A percentile compares a stretch with the other conserved stretches of the same genome.
These are phyloP conservation scores for Macrolepiota fuliginosa DNA, from an alignment of 768 basidiomycete genomes.

Conservation along the genomic window DNA sequence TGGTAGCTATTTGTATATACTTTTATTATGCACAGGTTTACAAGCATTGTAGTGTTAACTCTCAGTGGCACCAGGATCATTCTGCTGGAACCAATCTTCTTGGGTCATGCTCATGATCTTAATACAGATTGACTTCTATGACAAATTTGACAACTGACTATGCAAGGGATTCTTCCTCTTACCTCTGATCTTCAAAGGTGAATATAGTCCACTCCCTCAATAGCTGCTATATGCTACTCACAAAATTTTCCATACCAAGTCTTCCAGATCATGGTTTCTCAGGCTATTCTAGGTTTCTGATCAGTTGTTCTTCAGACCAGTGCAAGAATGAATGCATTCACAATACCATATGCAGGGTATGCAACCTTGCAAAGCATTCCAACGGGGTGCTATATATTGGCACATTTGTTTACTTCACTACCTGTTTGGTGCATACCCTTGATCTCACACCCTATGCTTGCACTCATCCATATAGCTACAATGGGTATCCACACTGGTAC, in stretches of 20 bases:
- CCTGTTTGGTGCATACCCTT: slow-evolving; percentile 37
- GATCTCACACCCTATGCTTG: slow-evolving; percentile 8
- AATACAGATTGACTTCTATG: slow-evolving; percentile 47
- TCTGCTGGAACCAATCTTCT: slow-evolving; percentile 1
- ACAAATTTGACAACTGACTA: slow-evolving; percentile 38
- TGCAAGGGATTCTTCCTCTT: slow-evolving; percentile 51
- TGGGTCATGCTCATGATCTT: not conserved
- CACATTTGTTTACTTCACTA: slow-evolving; percentile 35
- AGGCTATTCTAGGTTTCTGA: slow-evolving; percentile 63
- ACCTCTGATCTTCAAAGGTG: slow-evolving; percentile 64
- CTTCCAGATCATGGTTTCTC: slow-evolving; percentile 61
- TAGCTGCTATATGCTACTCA: not conserved
- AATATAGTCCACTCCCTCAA: slow-evolving; percentile 7
- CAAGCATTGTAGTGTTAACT: slow-evolving; percentile 45
- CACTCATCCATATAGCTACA: slow-evolving; percentile 38
- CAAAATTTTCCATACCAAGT: slow-evolving; percentile 32
- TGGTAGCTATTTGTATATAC: too few relatives aligned
- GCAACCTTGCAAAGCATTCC: slow-evolving; percentile 54
- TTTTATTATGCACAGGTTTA: slow-evolving; percentile 27
- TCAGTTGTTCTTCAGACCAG: slow-evolving; percentile 20
- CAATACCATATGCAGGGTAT: slow-evolving; percentile 36
- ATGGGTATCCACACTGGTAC: slow-evolving; percentile 54
- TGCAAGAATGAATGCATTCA: slow-evolving; percentile 1
- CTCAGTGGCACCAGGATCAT: slow-evolving; percentile 40
- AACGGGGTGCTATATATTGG: slow-evolving; percentile 38